Evolutionary conservation across 2,329 filamentous ascomycete genomes (phyloP).

Genomic region (Onygenales sp.): DNA sequence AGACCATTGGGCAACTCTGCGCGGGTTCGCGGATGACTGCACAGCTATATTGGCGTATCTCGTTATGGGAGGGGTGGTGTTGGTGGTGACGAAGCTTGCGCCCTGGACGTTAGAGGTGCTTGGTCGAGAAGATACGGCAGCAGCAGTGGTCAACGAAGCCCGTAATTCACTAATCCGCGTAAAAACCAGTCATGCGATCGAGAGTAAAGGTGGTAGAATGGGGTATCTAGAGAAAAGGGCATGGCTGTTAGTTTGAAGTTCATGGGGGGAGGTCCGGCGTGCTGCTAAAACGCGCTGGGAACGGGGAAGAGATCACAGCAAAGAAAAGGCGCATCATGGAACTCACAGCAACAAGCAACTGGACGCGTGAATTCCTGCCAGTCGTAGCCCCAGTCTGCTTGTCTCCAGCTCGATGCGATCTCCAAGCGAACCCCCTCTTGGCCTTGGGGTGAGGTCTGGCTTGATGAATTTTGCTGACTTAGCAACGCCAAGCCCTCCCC

Average conservation of each 20-base stretch:
- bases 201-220: not conserved
- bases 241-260: slow-evolving; percentile 1
- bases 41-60: not conserved
- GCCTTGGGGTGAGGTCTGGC: slow-evolving; percentile 10
- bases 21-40: slow-evolving; percentile 1
- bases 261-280: not conserved
- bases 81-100: not conserved
- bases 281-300: slow-evolving; percentile 5
- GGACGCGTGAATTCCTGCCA: slow-evolving; percentile 19
- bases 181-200: not conserved
- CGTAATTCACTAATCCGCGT: not conserved
- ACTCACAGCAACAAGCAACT: slow-evolving; percentile 5
- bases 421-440: slow-evolving; percentile 6
- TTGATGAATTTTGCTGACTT: slow-evolving; percentile 14
- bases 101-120: not conserved
- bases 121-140: not conserved
- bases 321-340: not conserved
- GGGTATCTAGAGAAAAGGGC: not conserved
- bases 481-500: slow-evolving; percentile 10
- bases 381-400: slow-evolving; percentile 6
- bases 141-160: not conserved
- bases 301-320: not conserved
- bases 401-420: not conserved
- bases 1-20: slow-evolving; percentile 9
- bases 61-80: not conserved